Percentiles rank a stretch among this genome's conserved stretches.
Conservation (phyloP, 306 rosid genomes). For the Purshia tridentata region DNA sequence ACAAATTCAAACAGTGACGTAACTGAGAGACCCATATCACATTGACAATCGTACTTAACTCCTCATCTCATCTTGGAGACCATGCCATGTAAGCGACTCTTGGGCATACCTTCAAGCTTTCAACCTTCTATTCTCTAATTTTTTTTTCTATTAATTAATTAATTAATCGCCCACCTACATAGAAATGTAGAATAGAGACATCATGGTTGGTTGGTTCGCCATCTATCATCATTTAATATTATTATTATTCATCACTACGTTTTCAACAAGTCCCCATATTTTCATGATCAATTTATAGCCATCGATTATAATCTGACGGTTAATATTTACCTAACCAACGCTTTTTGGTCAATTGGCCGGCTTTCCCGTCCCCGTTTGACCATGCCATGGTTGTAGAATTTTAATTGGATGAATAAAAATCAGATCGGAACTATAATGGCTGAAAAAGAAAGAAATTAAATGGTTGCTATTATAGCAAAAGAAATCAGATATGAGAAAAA, state of each 20-base stretch:
- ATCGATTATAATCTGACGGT: neutral
- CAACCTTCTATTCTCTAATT: neutral
- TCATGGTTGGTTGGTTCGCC: neutral
- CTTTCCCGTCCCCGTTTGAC: neutral
- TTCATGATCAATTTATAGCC: neutral
- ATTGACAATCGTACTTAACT: neutral
- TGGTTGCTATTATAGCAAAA: no score
- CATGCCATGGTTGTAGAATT: neutral
- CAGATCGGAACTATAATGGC: no score
- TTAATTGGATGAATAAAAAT: no score
- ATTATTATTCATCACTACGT: neutral
- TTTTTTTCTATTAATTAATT: no score
- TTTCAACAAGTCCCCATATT: neutral
- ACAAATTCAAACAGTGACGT: no score
- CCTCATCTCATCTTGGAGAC: neutral
- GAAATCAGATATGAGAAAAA: no score
- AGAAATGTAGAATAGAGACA: no score
- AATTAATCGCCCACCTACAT: no score
- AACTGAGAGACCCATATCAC: no score
- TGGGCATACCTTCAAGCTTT: neutral
- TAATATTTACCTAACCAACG: neutral
- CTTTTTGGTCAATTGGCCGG: neutral
- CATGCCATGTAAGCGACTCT: neutral
- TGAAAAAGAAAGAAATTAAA: neutral
- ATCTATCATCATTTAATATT: neutral